phyloP scores from a whole-genome alignment of 2,329 filamentous ascomycete species.

The Beauveria sp. region DNA sequence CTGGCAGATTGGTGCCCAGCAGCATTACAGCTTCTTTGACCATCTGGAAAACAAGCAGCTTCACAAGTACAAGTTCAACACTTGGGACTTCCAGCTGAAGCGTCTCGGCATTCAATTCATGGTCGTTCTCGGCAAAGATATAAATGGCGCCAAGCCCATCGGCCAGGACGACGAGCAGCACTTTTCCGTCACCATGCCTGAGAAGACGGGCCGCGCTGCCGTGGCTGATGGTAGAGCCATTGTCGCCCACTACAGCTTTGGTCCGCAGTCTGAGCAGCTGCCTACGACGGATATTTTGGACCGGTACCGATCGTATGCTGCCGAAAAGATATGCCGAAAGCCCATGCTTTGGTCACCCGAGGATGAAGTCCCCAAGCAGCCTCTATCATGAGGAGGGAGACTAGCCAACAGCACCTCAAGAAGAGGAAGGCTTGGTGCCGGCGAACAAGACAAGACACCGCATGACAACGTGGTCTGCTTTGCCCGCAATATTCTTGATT shows the following conservation, averaged over 20 bases:
- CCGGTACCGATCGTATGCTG: constrained; percentile 44
- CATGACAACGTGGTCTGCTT: background rate
- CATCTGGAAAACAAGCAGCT: constrained; percentile 40
- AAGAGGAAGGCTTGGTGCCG: background rate
- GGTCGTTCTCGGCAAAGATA: constrained; percentile 44
- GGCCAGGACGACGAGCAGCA: constrained; percentile 38
- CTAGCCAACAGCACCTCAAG: background rate
- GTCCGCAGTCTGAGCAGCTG: constrained; percentile 29
- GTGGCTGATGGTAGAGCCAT: constrained; percentile 47
- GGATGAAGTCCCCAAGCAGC: background rate
- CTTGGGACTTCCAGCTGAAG: constrained; percentile 40
- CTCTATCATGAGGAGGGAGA: background rate
- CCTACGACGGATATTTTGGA: constrained; percentile 46
- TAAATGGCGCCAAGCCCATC: constrained; percentile 38
- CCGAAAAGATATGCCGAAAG: constrained; percentile 38
- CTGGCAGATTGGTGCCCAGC: constrained; percentile 43
- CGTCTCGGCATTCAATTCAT: constrained; percentile 47
- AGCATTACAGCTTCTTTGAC: constrained; percentile 40
- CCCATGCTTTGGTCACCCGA: constrained; percentile 24
- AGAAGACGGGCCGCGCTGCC: constrained; percentile 30
- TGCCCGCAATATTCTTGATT: background rate
- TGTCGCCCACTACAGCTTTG: constrained; percentile 45
- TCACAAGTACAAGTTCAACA: constrained; percentile 39
- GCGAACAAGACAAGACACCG: background rate
- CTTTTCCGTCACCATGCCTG: constrained; percentile 31